Evolutionary conservation across 148 eudicot species (phyloP), one percentile per base, ranked within the genome.

Genomic region (Suaeda aralocaspica): DNA sequence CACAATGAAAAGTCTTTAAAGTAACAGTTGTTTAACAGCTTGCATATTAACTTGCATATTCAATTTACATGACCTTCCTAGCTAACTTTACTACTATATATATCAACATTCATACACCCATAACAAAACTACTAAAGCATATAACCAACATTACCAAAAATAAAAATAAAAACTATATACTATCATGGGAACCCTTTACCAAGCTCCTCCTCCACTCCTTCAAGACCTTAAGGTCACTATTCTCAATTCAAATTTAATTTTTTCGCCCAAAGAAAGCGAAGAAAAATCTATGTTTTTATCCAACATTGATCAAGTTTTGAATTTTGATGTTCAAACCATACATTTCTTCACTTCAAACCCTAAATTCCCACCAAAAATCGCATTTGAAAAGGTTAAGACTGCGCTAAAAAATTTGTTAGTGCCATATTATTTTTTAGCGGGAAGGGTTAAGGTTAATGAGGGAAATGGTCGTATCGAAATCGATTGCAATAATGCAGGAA

Each of bases 281-380:
- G 76, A 70, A 36, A 86, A 80, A 57, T 44, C 84, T 33, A 64
- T 88, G 77, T 90, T 84, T 83, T 78, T 92, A 41, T 88, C 96
- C 14, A 90, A 90, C 88, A 92, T 92, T 3, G 98, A 92, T 69
- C 88, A 88, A 68, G 88, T 88, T 22, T 92, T 92, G 31, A 87
- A 86, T 66, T 90, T 92, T 67, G 86, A 90, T 18, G 96, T 92
- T 53, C 87, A 86, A 74, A 92, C 98, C 0, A 67, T 88, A 64
- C 98, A 92, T 74, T 92, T 92, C 82, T 92, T 90, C 76, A 59
- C 59, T 1, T 39, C 78, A 15, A 79, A 80, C 74, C 82, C 84
- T 19, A 73, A 81, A n/a, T 92, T 86, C 33, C 89, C 94, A 1
- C 82, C 86, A 1, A 72, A 80, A 19, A 2, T 58, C 1, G 90